Evolutionary conservation across 352 stramenopile species (phyloP).

Genomic region (Albugo candida): DNA sequence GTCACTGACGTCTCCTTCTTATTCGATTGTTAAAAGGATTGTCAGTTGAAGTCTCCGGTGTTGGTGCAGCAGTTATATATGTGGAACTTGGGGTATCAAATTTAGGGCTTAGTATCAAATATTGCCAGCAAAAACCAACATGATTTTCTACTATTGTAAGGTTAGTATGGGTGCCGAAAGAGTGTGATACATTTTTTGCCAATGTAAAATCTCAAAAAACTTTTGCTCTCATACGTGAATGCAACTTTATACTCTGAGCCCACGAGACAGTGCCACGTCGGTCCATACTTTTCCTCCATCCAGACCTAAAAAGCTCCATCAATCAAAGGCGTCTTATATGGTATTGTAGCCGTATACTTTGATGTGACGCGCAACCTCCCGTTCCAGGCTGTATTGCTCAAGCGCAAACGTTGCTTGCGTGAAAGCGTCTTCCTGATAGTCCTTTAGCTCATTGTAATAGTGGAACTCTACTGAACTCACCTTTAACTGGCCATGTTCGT

Average conservation of each 20-base stretch:
- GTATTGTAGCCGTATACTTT: constrained; percentile 11
- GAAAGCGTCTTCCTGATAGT: constrained; percentile 32
- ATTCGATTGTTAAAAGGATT: too few species aligned
- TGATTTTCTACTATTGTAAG: too few species aligned
- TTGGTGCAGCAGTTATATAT: too few species aligned
- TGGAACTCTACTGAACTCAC: constrained; percentile 6
- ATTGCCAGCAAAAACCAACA: too few species aligned
- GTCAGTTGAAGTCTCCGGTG: too few species aligned
- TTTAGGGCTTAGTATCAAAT: too few species aligned
- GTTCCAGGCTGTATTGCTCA: constrained; percentile 59
- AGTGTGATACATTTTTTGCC: constrained; percentile 75
- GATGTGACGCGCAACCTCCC: constrained; percentile 62
- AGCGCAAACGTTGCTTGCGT: constrained; percentile 39
- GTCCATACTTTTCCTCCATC: constrained; percentile 28
- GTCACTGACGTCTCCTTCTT: too few species aligned
- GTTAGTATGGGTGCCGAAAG: constrained; percentile 33
- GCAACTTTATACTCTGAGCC: constrained; percentile 55
- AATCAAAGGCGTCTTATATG: not conserved
- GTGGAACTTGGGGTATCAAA: too few species aligned
- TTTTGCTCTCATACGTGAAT: constrained; percentile 66
- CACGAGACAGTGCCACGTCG: constrained; percentile 62
- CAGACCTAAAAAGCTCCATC: constrained; percentile 13
- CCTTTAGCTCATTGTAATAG: not conserved
- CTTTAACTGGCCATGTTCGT: constrained; percentile 73
- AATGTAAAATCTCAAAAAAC: constrained; percentile 72